Evolutionary conservation across 2,329 filamentous ascomycete species (phyloP).

Genomic region (Penicillium sp.): DNA sequence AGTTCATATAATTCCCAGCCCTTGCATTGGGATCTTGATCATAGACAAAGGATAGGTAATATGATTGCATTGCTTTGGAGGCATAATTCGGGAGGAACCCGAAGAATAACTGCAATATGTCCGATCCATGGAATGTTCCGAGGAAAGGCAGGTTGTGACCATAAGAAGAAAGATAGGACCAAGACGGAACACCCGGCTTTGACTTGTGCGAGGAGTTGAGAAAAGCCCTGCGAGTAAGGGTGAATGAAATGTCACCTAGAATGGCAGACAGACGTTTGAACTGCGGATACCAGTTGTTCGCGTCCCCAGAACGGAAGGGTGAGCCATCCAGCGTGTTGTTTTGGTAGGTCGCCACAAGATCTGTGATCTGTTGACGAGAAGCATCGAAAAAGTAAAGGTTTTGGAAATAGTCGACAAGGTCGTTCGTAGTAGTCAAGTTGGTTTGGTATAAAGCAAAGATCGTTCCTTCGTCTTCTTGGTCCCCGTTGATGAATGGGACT

Average conservation of each 20-base stretch:
- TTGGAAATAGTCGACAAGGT: slow-evolving; percentile 64
- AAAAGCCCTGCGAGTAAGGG: slow-evolving; percentile 67
- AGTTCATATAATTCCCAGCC: slow-evolving; percentile 44
- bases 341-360: slow-evolving; percentile 65
- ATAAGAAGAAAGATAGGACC: slow-evolving; percentile 76
- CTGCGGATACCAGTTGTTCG: slow-evolving; percentile 74
- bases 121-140: slow-evolving; percentile 74
- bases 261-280: slow-evolving; percentile 77
- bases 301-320: slow-evolving; percentile 67
- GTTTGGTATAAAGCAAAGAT: slow-evolving; percentile 69
- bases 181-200: slow-evolving; percentile 63
- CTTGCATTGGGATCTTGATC: slow-evolving; percentile 68
- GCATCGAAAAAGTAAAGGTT: slow-evolving; percentile 62
- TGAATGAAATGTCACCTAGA: slow-evolving; percentile 75
- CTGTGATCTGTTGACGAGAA: slow-evolving; percentile 51
- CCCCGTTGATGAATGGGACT: slow-evolving; percentile 67
- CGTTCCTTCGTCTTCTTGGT: slow-evolving; percentile 80
- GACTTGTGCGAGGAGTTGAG: slow-evolving; percentile 51
- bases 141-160: slow-evolving; percentile 69
- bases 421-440: slow-evolving; percentile 64
- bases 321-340: slow-evolving; percentile 60
- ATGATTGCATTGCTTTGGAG: slow-evolving; percentile 61
- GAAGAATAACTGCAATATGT: slow-evolving; percentile 69
- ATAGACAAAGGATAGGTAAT: slow-evolving; percentile 73
- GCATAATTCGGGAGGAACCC: slow-evolving; percentile 65